Percentiles rank a stretch among this genome's conserved stretches.
Conservation (phyloP, 306 rosid genomes). For the Cyamopsis tetragonoloba region DNA sequence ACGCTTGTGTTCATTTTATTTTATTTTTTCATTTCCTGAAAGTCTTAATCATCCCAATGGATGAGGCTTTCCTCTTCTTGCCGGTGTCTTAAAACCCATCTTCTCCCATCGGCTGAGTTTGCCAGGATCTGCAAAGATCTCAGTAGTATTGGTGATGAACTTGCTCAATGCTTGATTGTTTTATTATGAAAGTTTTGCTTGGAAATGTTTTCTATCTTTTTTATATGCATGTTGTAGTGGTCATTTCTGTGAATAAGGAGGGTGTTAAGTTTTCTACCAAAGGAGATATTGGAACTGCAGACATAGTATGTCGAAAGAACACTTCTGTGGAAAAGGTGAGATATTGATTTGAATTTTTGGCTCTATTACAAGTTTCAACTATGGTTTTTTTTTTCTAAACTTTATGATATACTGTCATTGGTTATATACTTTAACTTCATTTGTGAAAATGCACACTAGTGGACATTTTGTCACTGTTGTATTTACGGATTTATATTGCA, state of each 20-base stretch:
- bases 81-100: no score
- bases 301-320: conserved; percentile 91
- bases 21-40: no score
- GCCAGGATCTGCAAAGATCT: conserved; percentile 91
- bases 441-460: not conserved
- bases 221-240: conserved; percentile 51
- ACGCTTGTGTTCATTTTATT: no score
- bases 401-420: not conserved
- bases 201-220: not conserved
- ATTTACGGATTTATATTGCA: conserved; percentile 22
- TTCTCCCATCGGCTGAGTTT: conserved; percentile 83
- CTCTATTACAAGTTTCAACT: not conserved
- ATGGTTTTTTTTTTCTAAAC: not conserved
- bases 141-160: conserved; percentile 78
- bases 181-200: not conserved
- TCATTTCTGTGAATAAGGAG: conserved; percentile 86
- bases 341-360: not conserved
- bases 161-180: not conserved
- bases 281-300: conserved; percentile 91
- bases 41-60: no score
- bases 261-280: conserved; percentile 95
- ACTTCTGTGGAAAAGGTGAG: conserved; percentile 86
- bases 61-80: no score
- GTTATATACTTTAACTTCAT: not conserved
- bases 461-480: not conserved